These are phyloP conservation scores for Sclerotinia trifoliorum DNA, from an alignment of 2,329 filamentous ascomycete species.

Conservation along the genomic window DNA sequence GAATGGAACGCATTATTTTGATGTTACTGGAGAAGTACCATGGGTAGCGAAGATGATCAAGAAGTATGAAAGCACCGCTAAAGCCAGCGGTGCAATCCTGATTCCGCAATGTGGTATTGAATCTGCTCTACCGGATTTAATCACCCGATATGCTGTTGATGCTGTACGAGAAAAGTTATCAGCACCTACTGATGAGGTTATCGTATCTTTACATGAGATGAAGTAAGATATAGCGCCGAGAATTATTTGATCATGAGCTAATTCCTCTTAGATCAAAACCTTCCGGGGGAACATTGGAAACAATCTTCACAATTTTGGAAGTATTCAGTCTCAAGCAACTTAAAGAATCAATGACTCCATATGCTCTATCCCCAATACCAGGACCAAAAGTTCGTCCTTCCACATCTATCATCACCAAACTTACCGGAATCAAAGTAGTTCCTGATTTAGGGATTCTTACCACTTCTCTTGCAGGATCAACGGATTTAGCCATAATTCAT, in stretches of 20 bases:
- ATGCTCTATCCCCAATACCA: slow-evolving; percentile 56
- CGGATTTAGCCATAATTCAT: slow-evolving; percentile 56
- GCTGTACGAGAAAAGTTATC: slow-evolving; percentile 51
- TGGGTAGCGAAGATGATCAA: slow-evolving; percentile 60
- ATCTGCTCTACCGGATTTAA: slow-evolving; percentile 60
- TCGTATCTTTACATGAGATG: slow-evolving; percentile 49
- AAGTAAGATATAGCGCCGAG: slow-evolving; percentile 38
- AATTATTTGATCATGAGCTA: neutral
- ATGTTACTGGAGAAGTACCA: slow-evolving; percentile 60
- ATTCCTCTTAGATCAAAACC: slow-evolving; percentile 45
- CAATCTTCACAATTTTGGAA: slow-evolving; percentile 60
- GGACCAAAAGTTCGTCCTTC: slow-evolving; percentile 31
- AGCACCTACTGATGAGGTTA: slow-evolving; percentile 53
- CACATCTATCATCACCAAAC: slow-evolving; percentile 43
- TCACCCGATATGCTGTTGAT: slow-evolving; percentile 52
- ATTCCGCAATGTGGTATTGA: slow-evolving; percentile 63
- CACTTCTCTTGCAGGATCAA: slow-evolving; percentile 49
- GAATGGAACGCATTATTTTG: slow-evolving; percentile 63
- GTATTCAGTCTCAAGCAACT: slow-evolving; percentile 51
- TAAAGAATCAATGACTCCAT: slow-evolving; percentile 48
- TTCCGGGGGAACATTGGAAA: slow-evolving; percentile 68
- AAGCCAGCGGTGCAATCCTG: slow-evolving; percentile 55
- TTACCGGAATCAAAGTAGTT: slow-evolving; percentile 52
- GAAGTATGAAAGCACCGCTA: slow-evolving; percentile 55
- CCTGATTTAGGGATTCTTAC: slow-evolving; percentile 56